Base-by-base conservation (phyloP, 2,329 filamentous ascomycete genomes). In the Paecilomyces fulvus region DNA sequence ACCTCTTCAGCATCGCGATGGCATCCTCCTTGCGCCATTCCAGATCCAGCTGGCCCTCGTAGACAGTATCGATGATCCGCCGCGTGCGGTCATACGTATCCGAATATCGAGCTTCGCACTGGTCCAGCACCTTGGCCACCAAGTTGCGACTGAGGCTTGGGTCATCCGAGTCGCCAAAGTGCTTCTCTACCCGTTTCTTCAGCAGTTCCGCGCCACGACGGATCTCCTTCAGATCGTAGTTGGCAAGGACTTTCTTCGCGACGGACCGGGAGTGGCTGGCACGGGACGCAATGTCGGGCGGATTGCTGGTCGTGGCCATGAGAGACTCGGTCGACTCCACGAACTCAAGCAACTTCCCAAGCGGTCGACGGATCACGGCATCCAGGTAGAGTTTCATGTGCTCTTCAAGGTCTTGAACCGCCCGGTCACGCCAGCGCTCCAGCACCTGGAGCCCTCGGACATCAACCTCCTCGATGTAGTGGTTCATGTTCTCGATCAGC, bases 401-500 rank as follows among this genome's bases (percentile, higher is more conserved):
- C 73, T 96, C 91, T 54, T 82, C 78, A 72, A 95, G 86, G 74
- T 96, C 91, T 50, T 84, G 80, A 30, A 82, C 78, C 1, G 92
- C 94, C 56, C 87, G 86, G 43, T 86, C 83, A 67, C 86, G 88
- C 89, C 92, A 96, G 63, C 89, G 85, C 58, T 89, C 85, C 3
- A 97, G 80, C 0, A 95, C 84, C 7, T 88, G 82, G 60, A 94
- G 84, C 37, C 83, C 81, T 17, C 84, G 82, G 14, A 87, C 77
- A 63, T 95, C 90, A 8, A 95, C 88, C 71, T 96, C 92, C 70
- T 97, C 92, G 10, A 94, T 79, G 74, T 95, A 97, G 73, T 96
- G 91, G 68, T 96, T 95, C 91, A 96, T 96, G 72, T 99, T 99
- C 73, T 99, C 92, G 63, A 99, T 97, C 55, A 97, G 81, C 31